phyloP scores from a whole-genome alignment of 495 filamentous ascomycete species.

The Penicillium desertorum region DNA sequence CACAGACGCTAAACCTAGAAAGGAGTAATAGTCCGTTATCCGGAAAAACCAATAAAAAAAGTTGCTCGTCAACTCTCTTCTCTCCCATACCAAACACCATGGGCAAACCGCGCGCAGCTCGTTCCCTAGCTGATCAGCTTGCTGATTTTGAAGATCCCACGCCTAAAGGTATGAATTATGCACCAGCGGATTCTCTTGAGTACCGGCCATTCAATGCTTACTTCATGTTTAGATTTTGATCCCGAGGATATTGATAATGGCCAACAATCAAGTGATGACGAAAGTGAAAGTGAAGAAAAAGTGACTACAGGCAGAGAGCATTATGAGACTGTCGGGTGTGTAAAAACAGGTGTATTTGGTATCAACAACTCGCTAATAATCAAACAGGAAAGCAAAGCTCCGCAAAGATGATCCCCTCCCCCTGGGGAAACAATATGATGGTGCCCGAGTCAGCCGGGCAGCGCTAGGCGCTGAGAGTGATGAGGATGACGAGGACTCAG shows the following conservation, averaged over 20 bases:
- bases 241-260: constrained; percentile 70
- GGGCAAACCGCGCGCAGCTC: constrained; percentile 28
- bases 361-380: constrained; percentile 10
- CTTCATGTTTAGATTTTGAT: constrained; percentile 68
- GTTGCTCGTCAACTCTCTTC: constrained; percentile 17
- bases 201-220: constrained; percentile 14
- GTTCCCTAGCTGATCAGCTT: constrained; percentile 62
- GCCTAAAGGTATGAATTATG: constrained; percentile 51
- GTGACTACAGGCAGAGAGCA: constrained; percentile 69
- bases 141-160: constrained; percentile 63
- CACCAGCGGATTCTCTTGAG: background rate
- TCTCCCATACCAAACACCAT: constrained; percentile 22
- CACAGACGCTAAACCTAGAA: constrained; percentile 8
- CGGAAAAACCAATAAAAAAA: constrained; percentile 40
- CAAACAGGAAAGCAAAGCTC: constrained; percentile 74
- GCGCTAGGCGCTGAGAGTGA: constrained; percentile 55
- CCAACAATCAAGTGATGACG: constrained; percentile 54
- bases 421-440: constrained; percentile 77
- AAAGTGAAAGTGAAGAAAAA: constrained; percentile 37
- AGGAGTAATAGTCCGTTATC: constrained; percentile 30
- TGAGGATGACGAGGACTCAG: constrained; percentile 37
- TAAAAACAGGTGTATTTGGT: constrained; percentile 11
- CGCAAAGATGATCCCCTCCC: constrained; percentile 63
- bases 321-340: constrained; percentile 77
- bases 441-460: constrained; percentile 73